phyloP scores from a whole-genome alignment of 345 rosid species.

The Populus nigra region DNA sequence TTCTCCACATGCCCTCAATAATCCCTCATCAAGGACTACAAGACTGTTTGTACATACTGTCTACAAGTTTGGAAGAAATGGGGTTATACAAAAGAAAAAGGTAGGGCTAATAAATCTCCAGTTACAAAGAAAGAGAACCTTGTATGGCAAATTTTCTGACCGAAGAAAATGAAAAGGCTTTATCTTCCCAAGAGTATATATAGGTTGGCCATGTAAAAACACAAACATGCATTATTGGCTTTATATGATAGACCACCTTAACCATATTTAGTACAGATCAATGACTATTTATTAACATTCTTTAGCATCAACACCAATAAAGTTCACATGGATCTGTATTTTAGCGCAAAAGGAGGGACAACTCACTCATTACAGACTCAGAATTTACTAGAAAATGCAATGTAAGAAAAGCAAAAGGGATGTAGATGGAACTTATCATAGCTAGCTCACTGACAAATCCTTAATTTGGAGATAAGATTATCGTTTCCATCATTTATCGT shows the following conservation, averaged over 20 bases:
- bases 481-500: not conserved
- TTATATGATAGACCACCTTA: not conserved
- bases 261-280: not conserved
- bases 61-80: not conserved
- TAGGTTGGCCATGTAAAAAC: not conserved
- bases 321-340: not conserved
- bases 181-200: not conserved
- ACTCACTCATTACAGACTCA: not conserved
- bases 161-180: not conserved
- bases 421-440: not conserved
- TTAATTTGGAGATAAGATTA: not conserved
- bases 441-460: constrained; percentile 1
- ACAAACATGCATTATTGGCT: not conserved
- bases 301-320: not conserved
- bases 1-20: not conserved
- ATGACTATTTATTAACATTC: not conserved
- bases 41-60: not conserved
- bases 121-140: not conserved
- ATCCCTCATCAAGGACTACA: not conserved
- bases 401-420: not conserved
- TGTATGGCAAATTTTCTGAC: not conserved
- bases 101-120: not conserved
- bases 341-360: not conserved
- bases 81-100: not conserved
- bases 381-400: not conserved